phyloP scores from a whole-genome alignment of 495 filamentous ascomycete species.

The Cudoniella acicularis region DNA sequence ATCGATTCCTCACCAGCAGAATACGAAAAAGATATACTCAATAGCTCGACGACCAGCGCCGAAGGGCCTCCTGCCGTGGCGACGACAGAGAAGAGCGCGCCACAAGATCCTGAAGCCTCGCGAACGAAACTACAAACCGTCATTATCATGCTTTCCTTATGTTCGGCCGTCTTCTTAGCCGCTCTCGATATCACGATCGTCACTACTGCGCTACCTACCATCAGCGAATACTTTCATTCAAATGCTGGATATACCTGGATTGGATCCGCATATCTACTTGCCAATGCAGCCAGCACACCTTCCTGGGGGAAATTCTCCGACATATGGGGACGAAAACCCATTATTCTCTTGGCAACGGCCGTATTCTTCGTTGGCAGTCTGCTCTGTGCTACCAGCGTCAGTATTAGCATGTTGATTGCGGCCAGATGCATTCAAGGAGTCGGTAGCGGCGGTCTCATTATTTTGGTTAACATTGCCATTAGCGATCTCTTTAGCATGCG shows the following conservation, averaged over 20 bases:
- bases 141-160: constrained; percentile 32
- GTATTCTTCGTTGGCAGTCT: constrained; percentile 73
- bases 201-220: constrained; percentile 52
- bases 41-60: too few relatives aligned
- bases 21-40: too few relatives aligned
- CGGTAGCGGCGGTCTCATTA: constrained; percentile 73
- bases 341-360: constrained; percentile 65
- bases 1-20: too few relatives aligned
- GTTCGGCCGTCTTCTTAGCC: constrained; percentile 46
- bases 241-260: constrained; percentile 72
- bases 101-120: constrained; percentile 11
- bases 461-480: constrained; percentile 75
- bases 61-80: too few relatives aligned
- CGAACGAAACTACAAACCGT: constrained; percentile 5
- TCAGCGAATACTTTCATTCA: constrained; percentile 56
- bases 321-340: constrained; percentile 78
- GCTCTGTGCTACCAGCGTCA: constrained; percentile 61
- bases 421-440: constrained; percentile 73
- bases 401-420: constrained; percentile 67
- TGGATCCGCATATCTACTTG: constrained; percentile 64
- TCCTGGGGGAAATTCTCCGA: constrained; percentile 80
- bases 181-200: constrained; percentile 49
- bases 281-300: constrained; percentile 63
- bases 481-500: constrained; percentile 71
- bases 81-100: too few relatives aligned